Base-by-base conservation (phyloP, 2,329 filamentous ascomycete species). In the Monascus ruber region DNA sequence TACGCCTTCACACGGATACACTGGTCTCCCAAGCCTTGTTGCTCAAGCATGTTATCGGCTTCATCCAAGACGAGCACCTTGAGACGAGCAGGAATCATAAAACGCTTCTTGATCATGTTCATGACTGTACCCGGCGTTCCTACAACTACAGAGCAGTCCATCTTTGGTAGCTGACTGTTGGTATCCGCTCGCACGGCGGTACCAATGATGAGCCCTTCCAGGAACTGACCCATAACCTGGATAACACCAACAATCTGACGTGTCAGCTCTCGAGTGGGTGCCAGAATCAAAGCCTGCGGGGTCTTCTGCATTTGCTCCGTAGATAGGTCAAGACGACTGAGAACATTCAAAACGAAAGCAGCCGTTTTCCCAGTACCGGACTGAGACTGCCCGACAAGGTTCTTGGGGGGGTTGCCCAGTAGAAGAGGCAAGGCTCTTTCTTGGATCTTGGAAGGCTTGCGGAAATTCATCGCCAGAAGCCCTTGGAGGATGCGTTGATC, bases 331-430 rank as follows among this genome's bases (percentile, higher is more conserved):
- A 96, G 67, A 46, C 91, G 85, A 42, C 84, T 84, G 32, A 98
- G 74, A 44, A 94, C 83, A 44, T 94, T 94, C 45, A 94, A 81
- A 34, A 91, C 85, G 62, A 98, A 98, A 24, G 91, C 91, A 17
- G 88, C 91, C 0, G 91, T 98, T 72, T 98, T 98, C 56, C 91
- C 91, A 17, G 91, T 98, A 52, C 91, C 91, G 2, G 91, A 98
- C 64, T 98, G 91, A n/a, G 91, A 98, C 66, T 98, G 91, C 3
- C 88, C 91, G 56, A 98, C 89, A 75, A 98, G 83, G 65, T 96
- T 96, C 48, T 74, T 74, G 1, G 89, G 83, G n/a, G 91, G 89
- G 56, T 94, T 72, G 52, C 76, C 70, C 47, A 98, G 76, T 56
- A 98, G 83, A 40, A 98, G 73, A 26, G 91, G 91, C 11, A 98